Evolutionary conservation across 805 yeast genomes (phyloP).

Genomic region (Lachancea sp.): DNA sequence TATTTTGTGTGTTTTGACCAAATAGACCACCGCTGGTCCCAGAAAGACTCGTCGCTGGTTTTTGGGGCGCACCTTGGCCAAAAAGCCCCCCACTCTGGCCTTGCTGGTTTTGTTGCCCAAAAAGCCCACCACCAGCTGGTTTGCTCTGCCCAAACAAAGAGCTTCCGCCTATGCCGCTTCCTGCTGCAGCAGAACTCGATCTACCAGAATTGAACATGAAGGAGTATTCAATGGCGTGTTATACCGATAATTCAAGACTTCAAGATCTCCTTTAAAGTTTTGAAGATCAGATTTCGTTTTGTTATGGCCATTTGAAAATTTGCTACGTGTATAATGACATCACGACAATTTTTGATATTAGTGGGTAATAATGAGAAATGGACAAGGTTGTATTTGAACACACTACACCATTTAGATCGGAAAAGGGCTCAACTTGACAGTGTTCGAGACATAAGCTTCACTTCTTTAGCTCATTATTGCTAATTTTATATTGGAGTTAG

Average conservation of each 20-base stretch:
- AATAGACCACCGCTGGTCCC: constrained; percentile 12
- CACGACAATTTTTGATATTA: not conserved
- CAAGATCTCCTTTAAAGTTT: not conserved
- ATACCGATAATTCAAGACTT: not conserved
- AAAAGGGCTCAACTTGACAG: no score
- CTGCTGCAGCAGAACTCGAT: constrained; percentile 5
- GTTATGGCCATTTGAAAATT: not conserved
- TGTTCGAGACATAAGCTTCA: no score
- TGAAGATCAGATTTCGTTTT: no score
- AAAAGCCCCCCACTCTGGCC: constrained; percentile 7
- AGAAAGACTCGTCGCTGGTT: constrained; percentile 8
- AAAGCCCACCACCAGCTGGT: constrained; percentile 33
- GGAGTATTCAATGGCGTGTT: not conserved
- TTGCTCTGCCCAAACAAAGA: constrained; percentile 7
- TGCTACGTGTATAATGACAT: constrained; percentile 3
- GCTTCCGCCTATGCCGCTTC: constrained; percentile 2
- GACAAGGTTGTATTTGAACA: no score
- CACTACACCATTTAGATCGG: no score
- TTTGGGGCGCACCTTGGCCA: constrained; percentile 8
- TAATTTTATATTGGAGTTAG: no score
- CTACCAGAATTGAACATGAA: constrained; percentile 10
- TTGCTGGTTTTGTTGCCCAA: constrained; percentile 30
- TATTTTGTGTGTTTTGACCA: constrained; percentile 5
- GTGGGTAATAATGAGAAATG: no score
- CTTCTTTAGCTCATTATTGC: no score